phyloP scores from a whole-genome alignment of 306 rosid species.

The Gleditsia sinensis region DNA sequence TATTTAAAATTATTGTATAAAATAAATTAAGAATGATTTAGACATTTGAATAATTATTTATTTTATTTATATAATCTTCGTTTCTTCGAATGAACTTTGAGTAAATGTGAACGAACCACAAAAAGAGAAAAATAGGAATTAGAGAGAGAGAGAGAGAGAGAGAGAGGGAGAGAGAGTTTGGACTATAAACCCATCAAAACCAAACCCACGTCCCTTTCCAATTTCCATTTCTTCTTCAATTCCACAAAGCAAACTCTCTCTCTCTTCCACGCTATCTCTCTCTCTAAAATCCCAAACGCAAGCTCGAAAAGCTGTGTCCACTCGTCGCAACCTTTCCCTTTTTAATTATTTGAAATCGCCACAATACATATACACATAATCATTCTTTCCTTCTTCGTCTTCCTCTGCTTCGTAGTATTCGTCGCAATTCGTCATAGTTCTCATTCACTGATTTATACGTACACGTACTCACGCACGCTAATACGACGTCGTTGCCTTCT shows the following conservation, averaged over 20 bases:
- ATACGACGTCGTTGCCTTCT: conserved; percentile 37
- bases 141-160: background rate
- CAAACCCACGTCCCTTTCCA: conserved; percentile 23
- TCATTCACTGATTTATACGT: background rate
- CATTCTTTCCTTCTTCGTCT: background rate
- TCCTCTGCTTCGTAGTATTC: background rate
- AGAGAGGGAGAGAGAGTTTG: background rate
- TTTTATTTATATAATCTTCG: background rate
- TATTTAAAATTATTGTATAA: too few species aligned
- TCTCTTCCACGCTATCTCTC: background rate
- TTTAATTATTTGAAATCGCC: background rate
- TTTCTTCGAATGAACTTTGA: background rate
- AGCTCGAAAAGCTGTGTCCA: conserved; percentile 41
- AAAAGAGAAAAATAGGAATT: too few species aligned
- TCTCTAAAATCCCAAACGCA: conserved; percentile 10
- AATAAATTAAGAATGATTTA: too few species aligned
- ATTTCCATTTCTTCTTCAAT: background rate
- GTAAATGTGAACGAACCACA: background rate
- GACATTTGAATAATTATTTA: too few species aligned
- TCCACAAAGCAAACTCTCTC: background rate
- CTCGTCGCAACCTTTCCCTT: conserved; percentile 40
- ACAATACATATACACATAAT: background rate
- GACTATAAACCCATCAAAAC: background rate
- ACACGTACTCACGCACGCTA: background rate
- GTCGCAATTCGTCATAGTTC: background rate